Base-by-base conservation (phyloP, 2,329 filamentous ascomycete genomes). In the Chaetomium olivaceum region DNA sequence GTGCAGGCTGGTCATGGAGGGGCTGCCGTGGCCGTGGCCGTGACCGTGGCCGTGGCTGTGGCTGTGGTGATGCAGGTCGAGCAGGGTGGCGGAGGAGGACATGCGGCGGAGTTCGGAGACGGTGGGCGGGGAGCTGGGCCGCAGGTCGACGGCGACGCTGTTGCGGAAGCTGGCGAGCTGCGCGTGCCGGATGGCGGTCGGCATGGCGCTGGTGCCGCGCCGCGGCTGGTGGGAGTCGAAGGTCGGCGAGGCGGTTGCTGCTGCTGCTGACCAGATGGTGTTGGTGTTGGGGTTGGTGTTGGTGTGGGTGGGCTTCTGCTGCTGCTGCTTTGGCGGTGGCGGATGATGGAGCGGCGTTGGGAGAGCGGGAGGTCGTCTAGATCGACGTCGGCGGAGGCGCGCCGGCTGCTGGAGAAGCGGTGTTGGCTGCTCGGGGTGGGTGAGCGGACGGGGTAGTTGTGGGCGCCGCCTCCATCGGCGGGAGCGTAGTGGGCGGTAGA, bases 351-450 rank as follows among this genome's bases (percentile, higher is more conserved):
- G 63, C 83, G 84, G 52, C 91, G 87, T 71, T 90, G 86, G 51
- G 87, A 89, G 21, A 95, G 81, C 0, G 91, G 89, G 70, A 94
- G 81, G 63, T 93, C 86, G 66, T 93, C 91, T 1, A 83, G 80
- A 67, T 93, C 91, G 1, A 83, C 80, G 69, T 86, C 84, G 21
- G 11, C 43, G 48, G 61, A 50, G 43, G 51, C n/a, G 56, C 21
- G 48, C 21, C 21, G 48, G 48, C 27, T 21, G 33, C 33, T 12
- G 56, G 39, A 23, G 25, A 36, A 36, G 51, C 23, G 50, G 9
- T 7, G 25, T 16, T 27, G 50, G 23, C 23, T 27, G 16, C 23
- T 16, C 2, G 50, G 50, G 12, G 50, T 23, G 23, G 50, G 14
- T 4, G 50, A 16, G n/a, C n/a, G 16, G 16, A 25, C 16, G n/a